Conservation (phyloP, 1,139 yeast genomes). For the Blastobotrys raffinosifermentans region DNA sequence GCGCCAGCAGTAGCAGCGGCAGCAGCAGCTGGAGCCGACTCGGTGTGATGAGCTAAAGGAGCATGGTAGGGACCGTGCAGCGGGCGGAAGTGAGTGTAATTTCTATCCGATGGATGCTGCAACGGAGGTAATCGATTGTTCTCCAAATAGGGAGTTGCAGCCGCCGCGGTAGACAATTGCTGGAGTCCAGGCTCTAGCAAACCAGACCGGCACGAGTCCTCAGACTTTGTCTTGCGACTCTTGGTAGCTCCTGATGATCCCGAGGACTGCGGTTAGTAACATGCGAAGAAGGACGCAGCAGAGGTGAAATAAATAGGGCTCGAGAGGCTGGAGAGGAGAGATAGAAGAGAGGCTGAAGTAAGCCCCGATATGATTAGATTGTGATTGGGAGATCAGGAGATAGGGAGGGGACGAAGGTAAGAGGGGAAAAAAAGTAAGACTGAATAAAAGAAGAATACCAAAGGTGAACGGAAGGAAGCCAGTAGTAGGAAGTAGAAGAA, state of each 20-base stretch:
- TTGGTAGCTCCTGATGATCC: neutral
- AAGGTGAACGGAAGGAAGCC: too few species aligned
- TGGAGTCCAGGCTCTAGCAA: slow-evolving; percentile 7
- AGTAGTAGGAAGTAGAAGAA: too few species aligned
- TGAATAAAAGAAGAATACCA: neutral
- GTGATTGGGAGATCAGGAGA: neutral
- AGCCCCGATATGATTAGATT: neutral
- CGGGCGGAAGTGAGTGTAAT: neutral
- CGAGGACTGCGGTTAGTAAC: slow-evolving; percentile 3
- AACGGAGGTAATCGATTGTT: slow-evolving; percentile 16
- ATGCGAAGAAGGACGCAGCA: neutral
- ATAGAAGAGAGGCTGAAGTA: neutral
- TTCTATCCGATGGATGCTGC: slow-evolving; percentile 3
- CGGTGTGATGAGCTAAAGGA: neutral
- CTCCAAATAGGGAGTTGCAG: slow-evolving; percentile 24
- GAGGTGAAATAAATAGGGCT: neutral
- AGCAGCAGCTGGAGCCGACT: neutral
- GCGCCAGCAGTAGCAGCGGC: neutral
- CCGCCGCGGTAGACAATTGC: slow-evolving; percentile 23
- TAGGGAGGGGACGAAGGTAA: neutral
- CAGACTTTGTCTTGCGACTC: neutral
- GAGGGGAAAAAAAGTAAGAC: neutral
- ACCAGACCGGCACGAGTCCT: slow-evolving; percentile 5
- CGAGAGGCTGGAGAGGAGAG: neutral
- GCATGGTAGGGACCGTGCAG: too few species aligned